Base-by-base conservation (phyloP, 2,329 filamentous ascomycete genomes). In the Endothia cerciana region DNA sequence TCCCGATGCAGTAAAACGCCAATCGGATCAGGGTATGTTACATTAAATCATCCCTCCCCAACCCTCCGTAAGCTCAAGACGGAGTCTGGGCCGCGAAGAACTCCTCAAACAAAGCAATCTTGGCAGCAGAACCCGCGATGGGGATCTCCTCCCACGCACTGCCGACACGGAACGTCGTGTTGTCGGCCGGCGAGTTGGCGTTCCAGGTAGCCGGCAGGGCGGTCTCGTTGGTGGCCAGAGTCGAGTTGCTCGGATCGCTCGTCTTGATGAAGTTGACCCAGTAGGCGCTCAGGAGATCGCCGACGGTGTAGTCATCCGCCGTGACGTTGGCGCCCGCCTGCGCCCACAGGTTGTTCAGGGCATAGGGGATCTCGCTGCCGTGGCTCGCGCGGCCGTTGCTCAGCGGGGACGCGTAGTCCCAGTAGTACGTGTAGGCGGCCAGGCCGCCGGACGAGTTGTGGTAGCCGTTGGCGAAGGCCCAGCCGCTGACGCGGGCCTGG, bases 401-500 rank as follows among this genome's bases (percentile, higher is more conserved):
- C 72, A 49, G 45, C n/a, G 45, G 73, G 10, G 70, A 55, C 28
- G 49, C 45, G 22, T 49, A 49, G 45, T 55, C 71, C 68, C 71
- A 77, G 64, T 69, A 74, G 63, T 76, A 77, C 0, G 70, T 71
- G 62, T 72, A 76, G 40, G 75, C 43, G n/a, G 33, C 2, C 28
- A 49, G 22, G 19, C 36, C 36, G 22, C 40, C 38, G 17, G 56
- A 59, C 13, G 56, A 59, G n/a, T 43, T 43, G 36, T 25, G 22
- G 56, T 41, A 59, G 56, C n/a, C 56, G 56, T 17, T 10, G 8
- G 36, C 36, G 56, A 59, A 59, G 7, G 17, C 30, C 56, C 56
- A 59, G 36, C 56, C 43, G 38, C 56, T 59, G 38, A 59, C 36
- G 56, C 56, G 56, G 36, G 56, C 56, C 10, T 59, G 56, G 3